Percentiles rank a stretch among this genome's conserved stretches.
phyloP scores from a whole-genome alignment of 106 monocot genomes.

The Dioscorea dumetorum region DNA sequence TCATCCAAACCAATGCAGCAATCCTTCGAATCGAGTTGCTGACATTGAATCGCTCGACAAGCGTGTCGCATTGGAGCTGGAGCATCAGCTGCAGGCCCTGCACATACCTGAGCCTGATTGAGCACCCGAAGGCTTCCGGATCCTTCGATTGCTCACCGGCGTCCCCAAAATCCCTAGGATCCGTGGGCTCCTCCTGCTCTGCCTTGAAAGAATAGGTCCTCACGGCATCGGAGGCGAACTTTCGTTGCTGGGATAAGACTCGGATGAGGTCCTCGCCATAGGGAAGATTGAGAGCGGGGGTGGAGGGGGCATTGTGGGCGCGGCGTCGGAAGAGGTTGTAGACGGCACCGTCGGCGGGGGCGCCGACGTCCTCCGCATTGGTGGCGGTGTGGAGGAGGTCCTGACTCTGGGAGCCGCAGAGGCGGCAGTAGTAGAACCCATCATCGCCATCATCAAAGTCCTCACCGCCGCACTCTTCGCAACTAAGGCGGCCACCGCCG shows the following conservation, averaged over 20 bases:
- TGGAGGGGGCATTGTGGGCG: constrained; percentile 1
- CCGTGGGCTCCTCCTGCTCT: not conserved
- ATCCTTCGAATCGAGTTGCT: constrained; percentile 45
- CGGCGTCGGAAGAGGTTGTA: constrained; percentile 29
- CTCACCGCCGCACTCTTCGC: constrained; percentile 33
- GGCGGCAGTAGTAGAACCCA: constrained; percentile 47
- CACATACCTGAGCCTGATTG: constrained; percentile 45
- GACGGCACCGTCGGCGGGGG: constrained; percentile 10
- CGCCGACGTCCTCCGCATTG: constrained; percentile 28
- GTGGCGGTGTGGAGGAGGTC: constrained; percentile 23
- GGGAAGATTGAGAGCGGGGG: not conserved
- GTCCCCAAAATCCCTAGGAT: constrained; percentile 23
- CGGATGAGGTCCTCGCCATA: constrained; percentile 12
- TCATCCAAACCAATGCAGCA: constrained; percentile 49
- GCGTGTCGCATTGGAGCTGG: constrained; percentile 64
- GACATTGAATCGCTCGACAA: constrained; percentile 55
- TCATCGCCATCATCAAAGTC: constrained; percentile 36
- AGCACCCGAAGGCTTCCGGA: constrained; percentile 11
- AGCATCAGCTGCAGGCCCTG: constrained; percentile 83
- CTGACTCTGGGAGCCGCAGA: constrained; percentile 38
- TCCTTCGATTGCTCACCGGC: not conserved
- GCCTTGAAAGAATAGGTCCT: not conserved
- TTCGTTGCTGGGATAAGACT: not conserved
- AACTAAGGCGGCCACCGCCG: constrained; percentile 10
- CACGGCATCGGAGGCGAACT: not conserved